These are phyloP conservation scores for Orbilia brochopaga DNA, from an alignment of 2,329 filamentous ascomycete genomes.

Conservation along the genomic window DNA sequence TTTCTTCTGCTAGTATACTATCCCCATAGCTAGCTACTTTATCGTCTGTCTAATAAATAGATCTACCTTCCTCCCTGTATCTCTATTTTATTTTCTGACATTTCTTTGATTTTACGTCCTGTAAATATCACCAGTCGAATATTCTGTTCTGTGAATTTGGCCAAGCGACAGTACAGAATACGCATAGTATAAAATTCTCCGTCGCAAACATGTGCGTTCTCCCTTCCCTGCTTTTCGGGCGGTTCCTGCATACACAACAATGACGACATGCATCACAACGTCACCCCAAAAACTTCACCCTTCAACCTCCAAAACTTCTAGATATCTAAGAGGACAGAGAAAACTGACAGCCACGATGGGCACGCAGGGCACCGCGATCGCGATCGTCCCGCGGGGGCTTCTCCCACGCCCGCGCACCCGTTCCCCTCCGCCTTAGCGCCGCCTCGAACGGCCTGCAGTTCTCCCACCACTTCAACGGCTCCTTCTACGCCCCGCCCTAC, in stretches of 20 bases:
- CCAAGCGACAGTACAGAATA: no score
- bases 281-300: background rate
- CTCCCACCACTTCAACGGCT: constrained; percentile 47
- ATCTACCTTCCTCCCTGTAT: no score
- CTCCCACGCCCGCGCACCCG: constrained; percentile 17
- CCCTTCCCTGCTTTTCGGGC: background rate
- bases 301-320: constrained; percentile 6
- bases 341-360: constrained; percentile 5
- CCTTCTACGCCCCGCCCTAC: constrained; percentile 33
- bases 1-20: no score
- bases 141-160: no score
- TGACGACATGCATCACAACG: background rate
- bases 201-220: constrained; percentile 6
- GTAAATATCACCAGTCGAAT: background rate
- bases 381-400: constrained; percentile 26
- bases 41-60: no score
- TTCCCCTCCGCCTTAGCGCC: constrained; percentile 39
- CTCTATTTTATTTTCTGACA: background rate
- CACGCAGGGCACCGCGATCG: constrained; percentile 41
- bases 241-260: background rate
- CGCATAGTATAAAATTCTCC: background rate
- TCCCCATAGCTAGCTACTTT: no score
- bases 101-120: background rate
- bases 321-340: constrained; percentile 3
- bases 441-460: constrained; percentile 51